These are phyloP conservation scores for Abelmoschus esculentus DNA, from an alignment of 345 rosid species.

Conservation along the genomic window DNA sequence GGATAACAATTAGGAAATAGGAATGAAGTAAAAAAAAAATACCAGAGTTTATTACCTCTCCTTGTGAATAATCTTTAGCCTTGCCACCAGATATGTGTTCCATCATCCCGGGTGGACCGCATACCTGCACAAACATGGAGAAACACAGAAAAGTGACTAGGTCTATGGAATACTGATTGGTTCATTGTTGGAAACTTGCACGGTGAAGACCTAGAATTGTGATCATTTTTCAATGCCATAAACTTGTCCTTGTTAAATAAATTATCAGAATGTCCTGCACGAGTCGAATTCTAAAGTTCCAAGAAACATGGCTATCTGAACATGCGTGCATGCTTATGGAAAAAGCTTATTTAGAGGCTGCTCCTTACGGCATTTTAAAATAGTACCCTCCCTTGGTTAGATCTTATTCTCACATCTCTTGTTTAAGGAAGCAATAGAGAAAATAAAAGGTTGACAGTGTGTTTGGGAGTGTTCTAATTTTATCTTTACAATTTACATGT, in stretches of 20 bases:
- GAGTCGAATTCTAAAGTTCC: not conserved
- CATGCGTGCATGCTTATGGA: not conserved
- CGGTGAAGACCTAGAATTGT: not conserved
- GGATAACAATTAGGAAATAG: not conserved
- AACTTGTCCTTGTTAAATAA: no score
- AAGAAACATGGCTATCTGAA: not conserved
- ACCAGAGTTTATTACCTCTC: constrained; percentile 50
- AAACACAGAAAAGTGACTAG: not conserved
- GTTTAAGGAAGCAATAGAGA: no score
- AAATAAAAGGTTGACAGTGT: not conserved
- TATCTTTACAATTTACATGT: not conserved
- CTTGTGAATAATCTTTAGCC: constrained; percentile 83
- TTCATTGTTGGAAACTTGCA: not conserved
- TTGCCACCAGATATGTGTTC: constrained; percentile 81
- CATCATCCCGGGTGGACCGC: constrained; percentile 98
- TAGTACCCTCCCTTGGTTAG: not conserved
- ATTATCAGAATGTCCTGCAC: not conserved
- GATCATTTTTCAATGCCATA: not conserved
- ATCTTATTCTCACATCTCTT: not conserved
- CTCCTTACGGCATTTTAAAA: not conserved
- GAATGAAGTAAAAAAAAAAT: no score
- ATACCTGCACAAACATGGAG: constrained; percentile 46
- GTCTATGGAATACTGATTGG: not conserved
- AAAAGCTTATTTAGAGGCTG: not conserved
- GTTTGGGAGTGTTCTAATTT: not conserved